Evolutionary conservation across 2,329 filamentous ascomycete genomes (phyloP).

Genomic region (Cladosporium sp.): DNA sequence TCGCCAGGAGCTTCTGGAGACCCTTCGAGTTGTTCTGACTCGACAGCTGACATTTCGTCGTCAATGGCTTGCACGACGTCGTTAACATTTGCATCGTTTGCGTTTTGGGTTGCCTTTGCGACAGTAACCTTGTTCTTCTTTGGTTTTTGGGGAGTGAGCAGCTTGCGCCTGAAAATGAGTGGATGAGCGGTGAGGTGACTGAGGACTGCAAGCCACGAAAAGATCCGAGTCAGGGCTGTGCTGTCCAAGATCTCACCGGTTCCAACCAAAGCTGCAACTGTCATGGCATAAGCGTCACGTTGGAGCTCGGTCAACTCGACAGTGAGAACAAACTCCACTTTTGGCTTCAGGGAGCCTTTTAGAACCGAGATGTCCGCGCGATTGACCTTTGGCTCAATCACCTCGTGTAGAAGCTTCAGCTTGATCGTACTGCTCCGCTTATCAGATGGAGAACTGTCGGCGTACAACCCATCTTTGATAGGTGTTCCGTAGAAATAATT

Average conservation of each 20-base stretch:
- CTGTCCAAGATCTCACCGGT: constrained; percentile 30
- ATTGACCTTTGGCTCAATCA: constrained; percentile 73
- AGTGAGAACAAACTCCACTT: constrained; percentile 76
- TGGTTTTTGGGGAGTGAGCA: constrained; percentile 36
- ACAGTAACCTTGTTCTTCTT: neutral
- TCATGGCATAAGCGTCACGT: constrained; percentile 55
- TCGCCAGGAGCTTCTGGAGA: constrained; percentile 20
- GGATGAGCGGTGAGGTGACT: constrained; percentile 54
- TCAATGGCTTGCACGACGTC: constrained; percentile 9
- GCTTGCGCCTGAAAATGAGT: constrained; percentile 45
- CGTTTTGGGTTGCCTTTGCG: neutral
- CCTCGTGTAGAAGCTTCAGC: constrained; percentile 64
- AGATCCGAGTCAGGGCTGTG: constrained; percentile 42
- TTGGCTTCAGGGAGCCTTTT: constrained; percentile 62
- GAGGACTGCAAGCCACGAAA: constrained; percentile 53
- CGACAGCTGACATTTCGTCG: constrained; percentile 10
- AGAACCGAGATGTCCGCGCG: constrained; percentile 67
- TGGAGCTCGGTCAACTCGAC: constrained; percentile 67
- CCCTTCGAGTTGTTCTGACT: constrained; percentile 12
- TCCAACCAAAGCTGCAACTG: constrained; percentile 39
- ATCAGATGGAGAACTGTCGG: constrained; percentile 55
- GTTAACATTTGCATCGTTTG: neutral
- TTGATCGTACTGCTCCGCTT: constrained; percentile 59
- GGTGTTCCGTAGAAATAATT: constrained; percentile 63
- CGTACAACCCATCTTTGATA: constrained; percentile 66